Conservation (phyloP, 768 basidiomycete species). For the Pisolithus tinctorius region DNA sequence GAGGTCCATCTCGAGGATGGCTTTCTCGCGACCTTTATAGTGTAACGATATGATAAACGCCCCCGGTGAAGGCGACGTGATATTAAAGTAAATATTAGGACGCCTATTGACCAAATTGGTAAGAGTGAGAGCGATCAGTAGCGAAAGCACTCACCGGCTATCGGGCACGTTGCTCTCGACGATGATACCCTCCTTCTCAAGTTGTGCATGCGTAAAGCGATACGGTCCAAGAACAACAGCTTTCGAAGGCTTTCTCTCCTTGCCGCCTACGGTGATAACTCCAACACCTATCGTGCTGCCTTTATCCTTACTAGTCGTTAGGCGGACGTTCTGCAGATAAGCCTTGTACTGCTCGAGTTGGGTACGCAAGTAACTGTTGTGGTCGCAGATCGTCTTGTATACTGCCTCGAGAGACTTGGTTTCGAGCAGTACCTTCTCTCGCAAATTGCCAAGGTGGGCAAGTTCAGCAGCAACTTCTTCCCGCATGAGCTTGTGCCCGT, state of each 20-base stretch:
- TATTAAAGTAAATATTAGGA: constrained; percentile 98
- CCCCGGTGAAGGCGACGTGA: constrained; percentile 94
- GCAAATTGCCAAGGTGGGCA: constrained; percentile 90
- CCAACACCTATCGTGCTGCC: constrained; percentile 84
- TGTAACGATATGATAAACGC: constrained; percentile 98
- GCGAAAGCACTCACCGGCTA: constrained; percentile 59
- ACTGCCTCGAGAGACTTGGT: constrained; percentile 91
- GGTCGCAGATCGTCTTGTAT: constrained; percentile 99
- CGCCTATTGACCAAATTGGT: constrained; percentile 47
- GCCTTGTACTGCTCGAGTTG: constrained; percentile 99
- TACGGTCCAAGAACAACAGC: constrained; percentile 89
- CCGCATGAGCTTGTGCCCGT: constrained; percentile 92
- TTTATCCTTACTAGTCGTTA: constrained; percentile 85
- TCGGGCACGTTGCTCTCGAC: constrained; percentile 99
- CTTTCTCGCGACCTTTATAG: constrained; percentile 98
- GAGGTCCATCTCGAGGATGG: constrained; percentile 98
- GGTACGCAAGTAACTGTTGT: constrained; percentile 93
- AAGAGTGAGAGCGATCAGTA: background rate
- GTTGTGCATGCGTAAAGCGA: constrained; percentile 94
- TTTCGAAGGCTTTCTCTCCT: constrained; percentile 91
- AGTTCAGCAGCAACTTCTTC: constrained; percentile 96
- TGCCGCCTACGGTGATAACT: constrained; percentile 92
- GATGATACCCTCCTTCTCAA: constrained; percentile 99
- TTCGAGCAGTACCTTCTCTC: constrained; percentile 92
- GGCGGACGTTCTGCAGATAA: constrained; percentile 93